Base-by-base conservation (phyloP, 2,329 filamentous ascomycete species). In the Ophiostoma himal-ulmi region DNA sequence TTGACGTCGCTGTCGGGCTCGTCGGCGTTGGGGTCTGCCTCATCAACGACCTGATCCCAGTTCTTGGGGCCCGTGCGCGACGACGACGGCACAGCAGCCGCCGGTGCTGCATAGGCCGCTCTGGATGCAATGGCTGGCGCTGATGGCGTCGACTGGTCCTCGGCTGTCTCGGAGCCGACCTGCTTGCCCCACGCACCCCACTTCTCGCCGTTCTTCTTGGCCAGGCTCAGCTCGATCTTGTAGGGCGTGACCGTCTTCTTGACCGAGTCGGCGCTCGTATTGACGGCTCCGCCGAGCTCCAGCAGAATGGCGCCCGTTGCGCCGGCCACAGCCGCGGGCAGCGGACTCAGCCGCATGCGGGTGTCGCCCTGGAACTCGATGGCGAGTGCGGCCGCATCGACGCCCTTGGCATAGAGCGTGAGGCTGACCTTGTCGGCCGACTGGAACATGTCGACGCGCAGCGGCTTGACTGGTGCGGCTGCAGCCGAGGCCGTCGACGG, bases 11-110 rank as follows among this genome's bases (percentile, higher is more conserved):
- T 84, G 14, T 85, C 81, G 0, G 86, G 84, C 0, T 85, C 84
- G 11, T 88, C 88, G 0, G 88, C 83, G 1, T 84, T 83, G 0
- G 87, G 83, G 0, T 87, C 83, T 1, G 85, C 79, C 0, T 83
- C 82, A 0, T 77, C 79, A 0, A 76, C 88, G 1, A 97, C 77
- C 73, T 89, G 91, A 78, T 99, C 95, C 95, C 95, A 99, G 80
- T 99, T 86, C 80, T 96, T 97, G 3, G 91, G 88, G 0, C 94
- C 94, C 1, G 81, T 84, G 73, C 89, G 90, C 14, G 94, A 95
- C 22, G 11, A 14, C 17, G 57, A 11, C 4, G 57, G 11, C 13
- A 13, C 57, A 14, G 26, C 90, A 91, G 36, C 57, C 26, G 36
- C 17, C 17, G 65, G 57, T 36, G 36, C n/a, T 7, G 52, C n/a